A percentile compares a stretch with the other conserved stretches of the same genome.
These are phyloP conservation scores for Globisporangium paddicum DNA, from an alignment of 352 stramenopile genomes.

Conservation along the genomic window DNA sequence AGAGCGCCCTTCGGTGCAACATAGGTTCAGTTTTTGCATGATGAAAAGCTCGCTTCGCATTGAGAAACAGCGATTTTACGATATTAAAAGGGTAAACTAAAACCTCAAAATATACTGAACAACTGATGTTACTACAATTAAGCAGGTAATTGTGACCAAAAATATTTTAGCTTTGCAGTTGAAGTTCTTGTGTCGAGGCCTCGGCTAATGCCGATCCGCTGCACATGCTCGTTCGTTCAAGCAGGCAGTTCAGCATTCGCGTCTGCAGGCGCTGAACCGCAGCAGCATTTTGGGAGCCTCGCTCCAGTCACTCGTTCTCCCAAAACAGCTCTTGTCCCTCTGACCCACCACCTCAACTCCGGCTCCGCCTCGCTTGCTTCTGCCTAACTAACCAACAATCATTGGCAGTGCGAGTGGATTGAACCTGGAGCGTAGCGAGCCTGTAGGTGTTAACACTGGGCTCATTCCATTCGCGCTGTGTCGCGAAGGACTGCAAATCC, in stretches of 20 bases:
- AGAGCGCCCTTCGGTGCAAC: not conserved
- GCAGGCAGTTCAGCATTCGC: not conserved
- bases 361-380: not conserved
- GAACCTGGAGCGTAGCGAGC: too few relatives aligned
- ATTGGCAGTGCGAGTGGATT: too few relatives aligned
- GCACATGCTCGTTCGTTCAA: not conserved
- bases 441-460: too few relatives aligned
- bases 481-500: too few relatives aligned
- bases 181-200: too few relatives aligned
- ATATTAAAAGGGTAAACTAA: not conserved
- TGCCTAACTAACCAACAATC: too few relatives aligned
- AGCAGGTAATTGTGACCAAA: too few relatives aligned
- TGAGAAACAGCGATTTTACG: not conserved
- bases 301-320: not conserved
- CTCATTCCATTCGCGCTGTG: too few relatives aligned
- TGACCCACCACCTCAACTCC: not conserved
- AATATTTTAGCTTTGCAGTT: too few relatives aligned
- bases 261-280: not conserved
- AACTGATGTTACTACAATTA: too few relatives aligned
- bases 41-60: too few relatives aligned
- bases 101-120: too few relatives aligned
- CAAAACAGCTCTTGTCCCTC: not conserved
- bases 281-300: not conserved
- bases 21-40: slow-evolving; percentile 4
- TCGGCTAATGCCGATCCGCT: not conserved